A percentile compares a stretch with the other conserved stretches of the same genome.
Evolutionary conservation across 345 rosid species (phyloP).

Genomic region (Syzygium jambos): DNA sequence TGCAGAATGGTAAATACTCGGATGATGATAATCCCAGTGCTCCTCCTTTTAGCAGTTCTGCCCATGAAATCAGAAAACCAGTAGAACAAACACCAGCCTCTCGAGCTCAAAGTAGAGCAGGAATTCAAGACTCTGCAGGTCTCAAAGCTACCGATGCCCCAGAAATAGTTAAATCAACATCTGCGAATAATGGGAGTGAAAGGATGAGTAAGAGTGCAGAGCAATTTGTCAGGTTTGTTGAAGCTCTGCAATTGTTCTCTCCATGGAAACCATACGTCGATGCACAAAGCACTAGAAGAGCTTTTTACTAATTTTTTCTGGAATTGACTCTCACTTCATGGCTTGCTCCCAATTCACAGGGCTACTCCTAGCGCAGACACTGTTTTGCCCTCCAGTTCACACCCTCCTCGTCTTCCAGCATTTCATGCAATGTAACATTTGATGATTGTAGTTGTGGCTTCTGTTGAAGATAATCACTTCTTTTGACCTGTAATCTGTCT

Average conservation of each 20-base stretch:
- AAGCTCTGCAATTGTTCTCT: neutral
- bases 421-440: slow-evolving; percentile 79
- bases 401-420: slow-evolving; percentile 71
- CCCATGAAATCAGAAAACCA: slow-evolving; percentile 36
- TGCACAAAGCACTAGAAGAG: neutral
- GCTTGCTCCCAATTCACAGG: slow-evolving; percentile 25
- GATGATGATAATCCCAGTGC: slow-evolving; percentile 75
- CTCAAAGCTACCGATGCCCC: slow-evolving; percentile 14
- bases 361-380: slow-evolving; percentile 40
- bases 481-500: neutral
- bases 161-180: slow-evolving; percentile 18
- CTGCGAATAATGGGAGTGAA: slow-evolving; percentile 22
- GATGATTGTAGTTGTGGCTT: neutral
- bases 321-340: neutral
- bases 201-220: slow-evolving; percentile 28
- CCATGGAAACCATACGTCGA: neutral
- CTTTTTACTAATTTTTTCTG: neutral
- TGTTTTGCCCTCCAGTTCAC: slow-evolving; percentile 39
- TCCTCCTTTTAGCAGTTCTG: slow-evolving; percentile 64
- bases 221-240: slow-evolving; percentile 47
- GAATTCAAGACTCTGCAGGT: slow-evolving; percentile 4
- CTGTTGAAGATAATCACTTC: neutral
- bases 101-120: slow-evolving; percentile 6
- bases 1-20: slow-evolving; percentile 26
- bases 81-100: slow-evolving; percentile 16